These are phyloP conservation scores for Theobroma cacao DNA, from an alignment of 345 rosid genomes.

Conservation along the genomic window DNA sequence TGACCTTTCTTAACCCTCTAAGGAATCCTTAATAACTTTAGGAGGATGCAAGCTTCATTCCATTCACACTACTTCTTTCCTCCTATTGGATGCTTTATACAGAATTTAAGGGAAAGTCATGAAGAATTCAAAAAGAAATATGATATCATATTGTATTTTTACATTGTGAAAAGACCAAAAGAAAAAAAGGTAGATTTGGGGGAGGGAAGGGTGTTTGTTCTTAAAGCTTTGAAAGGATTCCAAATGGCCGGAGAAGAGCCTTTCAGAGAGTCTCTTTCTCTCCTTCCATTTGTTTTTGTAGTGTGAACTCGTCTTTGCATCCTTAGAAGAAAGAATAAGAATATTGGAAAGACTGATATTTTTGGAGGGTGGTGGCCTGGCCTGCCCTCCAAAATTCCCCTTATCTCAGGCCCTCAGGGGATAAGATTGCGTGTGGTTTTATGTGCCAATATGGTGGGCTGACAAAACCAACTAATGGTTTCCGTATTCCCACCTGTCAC, in stretches of 20 bases:
- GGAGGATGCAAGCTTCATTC: slow-evolving; percentile 22
- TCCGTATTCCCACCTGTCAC: slow-evolving; percentile 16
- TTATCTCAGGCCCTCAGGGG: slow-evolving; percentile 11
- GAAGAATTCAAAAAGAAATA: not conserved
- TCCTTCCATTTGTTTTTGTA: not conserved
- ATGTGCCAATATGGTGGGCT: slow-evolving; percentile 1
- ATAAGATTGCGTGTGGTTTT: slow-evolving; percentile 10
- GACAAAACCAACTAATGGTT: slow-evolving; percentile 3
- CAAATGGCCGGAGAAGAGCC: slow-evolving; percentile 15
- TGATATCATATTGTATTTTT: not conserved
- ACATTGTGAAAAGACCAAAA: not conserved
- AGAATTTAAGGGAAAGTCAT: not conserved
- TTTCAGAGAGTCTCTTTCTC: slow-evolving; percentile 12
- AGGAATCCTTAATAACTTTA: slow-evolving; percentile 21
- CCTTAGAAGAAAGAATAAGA: slow-evolving; percentile 31
- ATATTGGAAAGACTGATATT: slow-evolving; percentile 16
- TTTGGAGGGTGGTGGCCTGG: not conserved
- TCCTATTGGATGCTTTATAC: slow-evolving; percentile 12
- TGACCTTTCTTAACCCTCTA: slow-evolving; percentile 20
- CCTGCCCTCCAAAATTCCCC: slow-evolving; percentile 18
- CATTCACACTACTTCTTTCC: slow-evolving; percentile 30
- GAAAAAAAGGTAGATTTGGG: not conserved
- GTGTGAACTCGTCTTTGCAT: slow-evolving; percentile 32
- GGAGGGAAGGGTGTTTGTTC: not conserved
- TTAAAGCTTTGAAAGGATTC: slow-evolving; percentile 26